These are phyloP conservation scores for Artomyces pyxidatus DNA, from an alignment of 768 basidiomycete species.

Conservation along the genomic window DNA sequence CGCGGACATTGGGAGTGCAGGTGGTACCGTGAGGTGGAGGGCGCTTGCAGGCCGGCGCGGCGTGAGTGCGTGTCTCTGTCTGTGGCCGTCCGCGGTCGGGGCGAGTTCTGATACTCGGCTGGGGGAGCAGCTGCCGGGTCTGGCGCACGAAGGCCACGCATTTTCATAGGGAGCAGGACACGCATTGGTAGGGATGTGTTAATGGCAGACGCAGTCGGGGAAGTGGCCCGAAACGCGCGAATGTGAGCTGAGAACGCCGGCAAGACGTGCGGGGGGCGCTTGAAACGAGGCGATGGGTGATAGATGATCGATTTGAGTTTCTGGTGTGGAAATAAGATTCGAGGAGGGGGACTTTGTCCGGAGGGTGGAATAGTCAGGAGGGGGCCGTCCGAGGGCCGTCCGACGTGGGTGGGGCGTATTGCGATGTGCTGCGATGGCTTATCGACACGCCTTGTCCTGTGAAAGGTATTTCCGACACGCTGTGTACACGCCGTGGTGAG, in stretches of 20 bases:
- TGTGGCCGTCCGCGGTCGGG: slow-evolving; percentile 5
- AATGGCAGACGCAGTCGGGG: background rate
- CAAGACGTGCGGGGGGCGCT: too few species aligned
- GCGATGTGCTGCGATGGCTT: slow-evolving; percentile 25
- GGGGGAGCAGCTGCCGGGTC: background rate
- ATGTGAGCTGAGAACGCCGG: too few species aligned
- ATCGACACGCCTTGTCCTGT: slow-evolving; percentile 50
- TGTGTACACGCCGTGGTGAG: slow-evolving; percentile 52
- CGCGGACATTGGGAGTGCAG: slow-evolving; percentile 80
- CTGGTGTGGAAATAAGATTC: slow-evolving; percentile 15
- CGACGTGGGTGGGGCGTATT: background rate
- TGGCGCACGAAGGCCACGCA: too few species aligned
- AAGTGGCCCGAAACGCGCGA: background rate
- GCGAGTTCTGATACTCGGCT: slow-evolving; percentile 13
- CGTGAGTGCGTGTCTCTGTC: slow-evolving; percentile 5
- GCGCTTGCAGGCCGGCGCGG: slow-evolving; percentile 8
- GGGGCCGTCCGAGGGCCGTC: background rate
- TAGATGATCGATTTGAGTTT: slow-evolving; percentile 16
- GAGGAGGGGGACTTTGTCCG: background rate
- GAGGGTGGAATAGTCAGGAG: background rate
- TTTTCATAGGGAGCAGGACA: background rate
- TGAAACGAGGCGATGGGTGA: slow-evolving; percentile 3
- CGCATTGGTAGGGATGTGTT: background rate
- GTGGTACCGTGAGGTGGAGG: slow-evolving; percentile 65
- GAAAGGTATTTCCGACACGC: slow-evolving; percentile 52